Conservation (phyloP, 2,329 filamentous ascomycete genomes). For the Trichophyton schoenleinii region DNA sequence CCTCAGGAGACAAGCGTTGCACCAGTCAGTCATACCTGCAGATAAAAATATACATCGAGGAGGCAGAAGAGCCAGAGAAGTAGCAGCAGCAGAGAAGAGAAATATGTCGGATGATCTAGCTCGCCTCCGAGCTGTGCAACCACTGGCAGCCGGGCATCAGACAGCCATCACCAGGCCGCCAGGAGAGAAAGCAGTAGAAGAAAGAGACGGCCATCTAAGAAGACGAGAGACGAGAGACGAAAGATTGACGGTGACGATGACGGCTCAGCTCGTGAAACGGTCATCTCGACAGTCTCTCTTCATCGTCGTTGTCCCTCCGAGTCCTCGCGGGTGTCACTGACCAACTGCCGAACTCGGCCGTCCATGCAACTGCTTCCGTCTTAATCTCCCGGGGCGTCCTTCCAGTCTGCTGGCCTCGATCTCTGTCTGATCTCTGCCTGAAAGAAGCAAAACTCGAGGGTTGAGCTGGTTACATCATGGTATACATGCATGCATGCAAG, state of each 20-base stretch:
- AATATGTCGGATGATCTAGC: not conserved
- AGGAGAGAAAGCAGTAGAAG: not conserved
- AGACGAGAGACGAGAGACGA: not conserved
- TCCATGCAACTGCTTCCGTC: too few relatives aligned
- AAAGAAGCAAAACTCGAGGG: not conserved
- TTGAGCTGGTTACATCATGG: not conserved
- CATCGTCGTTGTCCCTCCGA: not conserved
- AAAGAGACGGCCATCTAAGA: not conserved
- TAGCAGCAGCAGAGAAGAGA: not conserved
- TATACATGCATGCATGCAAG: not conserved
- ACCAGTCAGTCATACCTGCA: not conserved
- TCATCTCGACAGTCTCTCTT: not conserved
- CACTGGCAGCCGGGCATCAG: not conserved
- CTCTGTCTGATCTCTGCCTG: not conserved
- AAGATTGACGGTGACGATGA: not conserved
- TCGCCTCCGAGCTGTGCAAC: not conserved
- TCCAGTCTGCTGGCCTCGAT: too few relatives aligned
- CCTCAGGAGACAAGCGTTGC: conserved; percentile 3
- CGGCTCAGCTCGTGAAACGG: not conserved
- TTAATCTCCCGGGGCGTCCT: too few relatives aligned
- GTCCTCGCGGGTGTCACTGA: not conserved
- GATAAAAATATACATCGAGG: not conserved
- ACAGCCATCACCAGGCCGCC: not conserved
- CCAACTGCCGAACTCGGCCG: not conserved
- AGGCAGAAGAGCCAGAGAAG: not conserved